These are phyloP conservation scores for Moesziomyces globuligerus DNA, from an alignment of 1,284 basidiomycete species.

Conservation along the genomic window DNA sequence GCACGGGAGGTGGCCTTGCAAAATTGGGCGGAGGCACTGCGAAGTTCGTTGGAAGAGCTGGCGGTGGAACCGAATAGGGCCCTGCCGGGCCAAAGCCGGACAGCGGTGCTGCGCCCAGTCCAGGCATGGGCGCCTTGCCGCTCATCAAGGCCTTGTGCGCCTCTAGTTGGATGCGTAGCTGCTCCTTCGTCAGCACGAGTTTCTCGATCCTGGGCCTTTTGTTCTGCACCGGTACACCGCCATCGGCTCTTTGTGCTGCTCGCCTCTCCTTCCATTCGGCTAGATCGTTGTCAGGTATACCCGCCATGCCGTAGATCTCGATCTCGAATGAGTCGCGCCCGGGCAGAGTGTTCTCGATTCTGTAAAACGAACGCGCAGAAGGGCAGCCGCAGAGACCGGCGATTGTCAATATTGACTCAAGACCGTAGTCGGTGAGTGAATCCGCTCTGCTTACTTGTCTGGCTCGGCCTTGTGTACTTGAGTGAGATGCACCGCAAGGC, in stretches of 20 bases:
- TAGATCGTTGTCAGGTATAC: conserved; percentile 91
- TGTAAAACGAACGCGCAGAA: too few relatives aligned
- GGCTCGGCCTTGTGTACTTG: conserved; percentile 98
- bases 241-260: conserved; percentile 45
- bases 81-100: conserved; percentile 28
- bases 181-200: conserved; percentile 75
- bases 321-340: conserved; percentile 97
- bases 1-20: conserved; percentile 29
- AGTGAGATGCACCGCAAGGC: conserved; percentile 96
- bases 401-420: background rate
- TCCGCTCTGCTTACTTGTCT: conserved; percentile 79
- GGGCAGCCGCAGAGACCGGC: conserved; percentile 38
- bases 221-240: conserved; percentile 70
- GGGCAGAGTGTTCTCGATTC: conserved; percentile 94
- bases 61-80: conserved; percentile 39
- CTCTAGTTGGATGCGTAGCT: conserved; percentile 83
- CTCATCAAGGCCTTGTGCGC: conserved; percentile 95
- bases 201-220: conserved; percentile 88
- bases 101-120: conserved; percentile 8
- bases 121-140: conserved; percentile 67
- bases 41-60: conserved; percentile 18
- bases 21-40: conserved; percentile 30
- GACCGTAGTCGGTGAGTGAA: conserved; percentile 57
- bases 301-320: conserved; percentile 99
- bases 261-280: conserved; percentile 90